Conservation (phyloP, 2,329 filamentous ascomycete genomes). For the Paraphaeosphaeria minitans region DNA sequence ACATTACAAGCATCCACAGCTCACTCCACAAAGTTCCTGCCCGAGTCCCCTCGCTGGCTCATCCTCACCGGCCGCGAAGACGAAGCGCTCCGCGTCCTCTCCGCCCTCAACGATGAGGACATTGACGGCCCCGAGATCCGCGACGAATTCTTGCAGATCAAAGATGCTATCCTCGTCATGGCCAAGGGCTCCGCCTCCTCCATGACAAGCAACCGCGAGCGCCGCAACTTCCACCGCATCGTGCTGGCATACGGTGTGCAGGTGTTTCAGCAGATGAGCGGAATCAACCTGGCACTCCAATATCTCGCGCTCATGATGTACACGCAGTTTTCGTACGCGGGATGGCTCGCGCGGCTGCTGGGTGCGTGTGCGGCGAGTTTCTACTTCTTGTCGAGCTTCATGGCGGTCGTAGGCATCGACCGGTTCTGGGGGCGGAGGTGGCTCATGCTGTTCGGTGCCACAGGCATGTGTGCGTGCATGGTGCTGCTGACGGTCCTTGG, state of each 20-base stretch:
- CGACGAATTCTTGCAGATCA: constrained; percentile 50
- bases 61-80: constrained; percentile 61
- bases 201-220: constrained; percentile 41
- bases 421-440: constrained; percentile 42
- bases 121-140: constrained; percentile 31
- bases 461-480: constrained; percentile 43
- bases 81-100: constrained; percentile 39
- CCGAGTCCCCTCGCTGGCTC: constrained; percentile 65
- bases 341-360: constrained; percentile 49
- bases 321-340: constrained; percentile 54
- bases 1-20: neutral
- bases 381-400: constrained; percentile 46
- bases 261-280: constrained; percentile 50
- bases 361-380: constrained; percentile 47
- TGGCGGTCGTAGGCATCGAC: constrained; percentile 45
- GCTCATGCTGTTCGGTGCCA: constrained; percentile 45
- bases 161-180: constrained; percentile 40
- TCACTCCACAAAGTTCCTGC: constrained; percentile 43
- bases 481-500: constrained; percentile 34
- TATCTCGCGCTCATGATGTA: constrained; percentile 58
- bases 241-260: constrained; percentile 50
- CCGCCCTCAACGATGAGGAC: constrained; percentile 37
- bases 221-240: constrained; percentile 50
- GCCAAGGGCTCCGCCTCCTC: constrained; percentile 28
- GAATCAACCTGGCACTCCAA: constrained; percentile 40